Conservation (phyloP, 2,329 filamentous ascomycete species). For the Scleromitrula shiraiana region DNA sequence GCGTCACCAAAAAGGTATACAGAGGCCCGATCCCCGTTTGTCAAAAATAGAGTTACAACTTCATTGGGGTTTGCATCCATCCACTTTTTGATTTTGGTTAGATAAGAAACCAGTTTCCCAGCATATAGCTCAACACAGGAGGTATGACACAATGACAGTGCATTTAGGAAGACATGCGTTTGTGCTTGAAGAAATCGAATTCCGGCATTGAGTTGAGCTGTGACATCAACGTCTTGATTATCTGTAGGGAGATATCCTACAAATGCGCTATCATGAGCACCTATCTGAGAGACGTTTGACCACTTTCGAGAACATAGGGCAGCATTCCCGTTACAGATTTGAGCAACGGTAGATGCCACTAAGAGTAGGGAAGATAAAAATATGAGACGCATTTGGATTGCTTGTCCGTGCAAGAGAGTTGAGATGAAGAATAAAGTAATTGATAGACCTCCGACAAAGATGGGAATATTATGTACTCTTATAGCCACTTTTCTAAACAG, state of each 20-base stretch:
- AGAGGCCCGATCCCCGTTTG: conserved; percentile 50
- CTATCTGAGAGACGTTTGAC: conserved; percentile 68
- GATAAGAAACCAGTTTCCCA: conserved; percentile 47
- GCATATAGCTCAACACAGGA: conserved; percentile 34
- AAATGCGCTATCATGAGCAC: conserved; percentile 51
- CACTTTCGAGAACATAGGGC: conserved; percentile 64
- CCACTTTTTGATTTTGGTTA: conserved; percentile 50
- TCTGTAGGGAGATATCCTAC: conserved; percentile 25
- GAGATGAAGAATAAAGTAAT: neutral
- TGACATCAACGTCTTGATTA: conserved; percentile 54
- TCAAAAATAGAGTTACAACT: conserved; percentile 56
- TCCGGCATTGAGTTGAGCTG: conserved; percentile 51
- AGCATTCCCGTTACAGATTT: conserved; percentile 60
- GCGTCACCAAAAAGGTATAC: conserved; percentile 43
- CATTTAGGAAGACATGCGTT: conserved; percentile 19
- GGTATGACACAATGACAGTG: conserved; percentile 24
- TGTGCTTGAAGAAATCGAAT: conserved; percentile 61
- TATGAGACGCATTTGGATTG: neutral
- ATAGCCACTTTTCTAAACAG: too few relatives aligned
- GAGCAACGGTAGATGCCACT: neutral
- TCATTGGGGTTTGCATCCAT: conserved; percentile 50
- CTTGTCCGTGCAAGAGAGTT: neutral
- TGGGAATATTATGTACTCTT: neutral
- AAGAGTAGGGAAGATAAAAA: neutral
- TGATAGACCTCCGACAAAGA: neutral